Base-by-base conservation (phyloP, 768 basidiomycete genomes). In the Boletus rufocinnamomeus region DNA sequence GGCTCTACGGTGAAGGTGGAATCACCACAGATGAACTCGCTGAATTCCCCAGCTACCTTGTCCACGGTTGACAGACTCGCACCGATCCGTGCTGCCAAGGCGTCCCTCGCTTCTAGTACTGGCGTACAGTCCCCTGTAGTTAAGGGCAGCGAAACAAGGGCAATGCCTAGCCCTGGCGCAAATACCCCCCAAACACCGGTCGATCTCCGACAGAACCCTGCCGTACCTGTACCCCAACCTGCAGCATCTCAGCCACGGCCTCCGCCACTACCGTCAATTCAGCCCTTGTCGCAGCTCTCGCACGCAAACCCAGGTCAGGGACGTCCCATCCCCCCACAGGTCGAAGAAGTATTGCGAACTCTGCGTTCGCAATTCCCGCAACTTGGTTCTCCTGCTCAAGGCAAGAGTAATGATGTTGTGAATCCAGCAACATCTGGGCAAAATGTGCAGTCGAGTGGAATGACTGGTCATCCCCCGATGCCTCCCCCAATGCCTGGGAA, bases 51-150 rank as follows among this genome's bases (percentile, higher is more conserved):
- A 16, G 53, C 35, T 32, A 6, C 32, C 10, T 21, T 27, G 14
- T 62, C 62, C 3, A 55, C 50, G 4, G 13, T 46, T 30, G 72
- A 73, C 38, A 74, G 69, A 58, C 61, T 74, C 7, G 72, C 73
- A 5, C 72, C 72, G 23, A 73, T 73, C 58, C 72, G 72, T 28
- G 73, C 73, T 28, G 72, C 63, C 7, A 73, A 74, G 49, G 71
- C 69, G 2, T 60, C 66, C 9, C 60, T 74, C 32, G 38, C 38
- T 17, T 55, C 63, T 34, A 41, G 56, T 38, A n/a, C 49, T 30
- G 38, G 49, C n/a, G 4, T 25, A n/a, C 58, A 60, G 49, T 57
- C 65, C 25, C 58, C 67, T 52, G 54, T 38, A 50, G 52, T 16
- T 35, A 43, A 21, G 17, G 35, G 7, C 21, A 37, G 19, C 10